phyloP scores from a whole-genome alignment of 2,329 filamentous ascomycete species.

The Fusarium cicatricum region DNA sequence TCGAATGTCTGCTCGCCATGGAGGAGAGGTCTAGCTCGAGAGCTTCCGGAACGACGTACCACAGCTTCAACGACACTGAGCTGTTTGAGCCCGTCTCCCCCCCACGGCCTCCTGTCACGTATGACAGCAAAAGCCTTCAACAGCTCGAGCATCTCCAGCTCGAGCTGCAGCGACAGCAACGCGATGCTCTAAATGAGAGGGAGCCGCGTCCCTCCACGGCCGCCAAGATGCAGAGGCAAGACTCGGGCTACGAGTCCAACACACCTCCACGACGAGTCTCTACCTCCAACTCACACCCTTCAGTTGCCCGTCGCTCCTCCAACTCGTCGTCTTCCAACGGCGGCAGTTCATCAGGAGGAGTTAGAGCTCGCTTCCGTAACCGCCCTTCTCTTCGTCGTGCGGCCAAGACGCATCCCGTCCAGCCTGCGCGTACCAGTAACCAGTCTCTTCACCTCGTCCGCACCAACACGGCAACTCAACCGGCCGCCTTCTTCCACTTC shows the following conservation, averaged over 20 bases:
- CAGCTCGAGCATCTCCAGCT: slow-evolving; percentile 35
- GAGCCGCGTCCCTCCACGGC: slow-evolving; percentile 44
- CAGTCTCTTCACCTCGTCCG: slow-evolving; percentile 48
- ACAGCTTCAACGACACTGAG: slow-evolving; percentile 63
- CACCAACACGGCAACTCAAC: slow-evolving; percentile 43
- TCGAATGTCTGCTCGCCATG: slow-evolving; percentile 42
- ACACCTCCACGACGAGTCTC: slow-evolving; percentile 50
- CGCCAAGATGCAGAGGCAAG: slow-evolving; percentile 60
- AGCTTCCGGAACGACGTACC: slow-evolving; percentile 60
- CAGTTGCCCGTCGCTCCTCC: slow-evolving; percentile 47
- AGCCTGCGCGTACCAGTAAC: slow-evolving; percentile 41
- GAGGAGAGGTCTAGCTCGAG: slow-evolving; percentile 52
- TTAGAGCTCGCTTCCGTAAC: slow-evolving; percentile 46
- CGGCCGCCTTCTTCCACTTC: slow-evolving; percentile 59
- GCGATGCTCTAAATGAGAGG: slow-evolving; percentile 31
- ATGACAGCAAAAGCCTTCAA: slow-evolving; percentile 30
- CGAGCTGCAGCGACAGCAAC: slow-evolving; percentile 33
- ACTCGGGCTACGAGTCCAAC: slow-evolving; percentile 67
- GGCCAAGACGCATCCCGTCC: slow-evolving; percentile 47
- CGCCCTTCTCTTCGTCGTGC: slow-evolving; percentile 54
- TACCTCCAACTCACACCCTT: slow-evolving; percentile 44
- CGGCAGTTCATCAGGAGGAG: slow-evolving; percentile 16
- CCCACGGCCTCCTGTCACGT: slow-evolving; percentile 38
- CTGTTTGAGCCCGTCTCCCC: slow-evolving; percentile 52
- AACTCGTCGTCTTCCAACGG: slow-evolving; percentile 40